These are phyloP conservation scores for Calonectria hongkongensis DNA, from an alignment of 2,329 filamentous ascomycete species.

Conservation along the genomic window DNA sequence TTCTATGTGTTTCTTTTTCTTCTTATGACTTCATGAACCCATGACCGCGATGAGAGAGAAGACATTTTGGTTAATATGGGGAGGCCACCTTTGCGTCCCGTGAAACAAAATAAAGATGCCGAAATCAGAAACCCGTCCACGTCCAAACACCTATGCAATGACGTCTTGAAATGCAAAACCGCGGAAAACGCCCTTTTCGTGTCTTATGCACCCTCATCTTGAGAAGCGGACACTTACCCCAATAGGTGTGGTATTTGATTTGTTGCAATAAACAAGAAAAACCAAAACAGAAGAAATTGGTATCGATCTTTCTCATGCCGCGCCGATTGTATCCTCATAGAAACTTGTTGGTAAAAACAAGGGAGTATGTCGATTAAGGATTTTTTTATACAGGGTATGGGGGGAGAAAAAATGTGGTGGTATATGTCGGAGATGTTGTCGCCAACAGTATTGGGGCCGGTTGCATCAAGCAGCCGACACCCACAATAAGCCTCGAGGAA, in stretches of 20 bases:
- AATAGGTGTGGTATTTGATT: constrained; percentile 52
- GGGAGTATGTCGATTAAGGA: constrained; percentile 67
- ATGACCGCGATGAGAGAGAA: constrained; percentile 56
- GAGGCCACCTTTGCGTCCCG: constrained; percentile 52
- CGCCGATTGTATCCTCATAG: constrained; percentile 61
- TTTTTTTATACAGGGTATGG: constrained; percentile 68
- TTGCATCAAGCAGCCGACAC: constrained; percentile 53
- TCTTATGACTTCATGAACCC: constrained; percentile 69
- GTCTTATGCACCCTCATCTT: constrained; percentile 62
- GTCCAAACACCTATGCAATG: constrained; percentile 69
- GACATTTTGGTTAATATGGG: constrained; percentile 56
- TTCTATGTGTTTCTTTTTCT: constrained; percentile 68
- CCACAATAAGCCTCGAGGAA: constrained; percentile 59
- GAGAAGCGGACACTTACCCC: constrained; percentile 57
- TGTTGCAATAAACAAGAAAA: constrained; percentile 55
- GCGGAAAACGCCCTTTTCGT: constrained; percentile 62
- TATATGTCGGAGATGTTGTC: constrained; percentile 52
- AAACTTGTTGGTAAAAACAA: constrained; percentile 56
- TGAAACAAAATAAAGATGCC: constrained; percentile 55
- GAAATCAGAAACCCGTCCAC: constrained; percentile 52
- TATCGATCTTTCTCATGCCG: constrained; percentile 68
- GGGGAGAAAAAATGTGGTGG: constrained; percentile 46
- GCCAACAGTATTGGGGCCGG: constrained; percentile 54
- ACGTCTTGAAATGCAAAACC: constrained; percentile 67
- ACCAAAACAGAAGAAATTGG: constrained; percentile 63